Conservation (phyloP, 2,329 filamentous ascomycete genomes). For the Fusarium phyllophilum region DNA sequence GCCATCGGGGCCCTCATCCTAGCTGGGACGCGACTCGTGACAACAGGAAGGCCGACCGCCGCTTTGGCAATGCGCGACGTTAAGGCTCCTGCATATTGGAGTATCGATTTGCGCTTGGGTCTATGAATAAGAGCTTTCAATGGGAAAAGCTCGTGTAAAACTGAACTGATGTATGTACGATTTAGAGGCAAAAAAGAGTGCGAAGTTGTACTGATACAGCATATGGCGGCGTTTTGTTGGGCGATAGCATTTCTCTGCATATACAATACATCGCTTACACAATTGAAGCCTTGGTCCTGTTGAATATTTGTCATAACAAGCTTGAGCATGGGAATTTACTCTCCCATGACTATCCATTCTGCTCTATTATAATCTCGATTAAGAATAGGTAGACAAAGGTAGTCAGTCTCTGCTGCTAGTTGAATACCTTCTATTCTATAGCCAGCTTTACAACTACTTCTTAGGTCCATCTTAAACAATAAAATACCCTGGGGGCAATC, state of each 20-base stretch:
- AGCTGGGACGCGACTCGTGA: background rate
- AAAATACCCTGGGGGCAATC: background rate
- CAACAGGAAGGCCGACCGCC: background rate
- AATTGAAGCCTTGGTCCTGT: background rate
- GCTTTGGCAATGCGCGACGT: background rate
- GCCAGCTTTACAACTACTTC: background rate
- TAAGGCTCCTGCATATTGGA: background rate
- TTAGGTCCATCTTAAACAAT: background rate
- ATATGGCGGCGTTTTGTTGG: constrained; percentile 17
- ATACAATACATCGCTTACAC: background rate
- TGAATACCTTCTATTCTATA: background rate
- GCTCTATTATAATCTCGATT: background rate
- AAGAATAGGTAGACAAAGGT: background rate
- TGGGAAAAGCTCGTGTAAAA: constrained; percentile 10
- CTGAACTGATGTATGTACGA: constrained; percentile 9
- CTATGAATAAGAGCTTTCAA: background rate
- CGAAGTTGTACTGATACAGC: background rate
- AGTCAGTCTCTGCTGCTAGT: background rate
- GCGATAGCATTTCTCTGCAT: background rate
- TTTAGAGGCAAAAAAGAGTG: background rate
- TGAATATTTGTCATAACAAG: background rate
- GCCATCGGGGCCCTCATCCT: too few relatives aligned
- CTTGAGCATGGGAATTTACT: background rate
- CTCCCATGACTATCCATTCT: background rate
- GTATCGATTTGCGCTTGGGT: background rate